Percentiles rank a stretch among this genome's conserved stretches.
Evolutionary conservation across 768 basidiomycete genomes (phyloP).

Genomic region (Daedaleopsis sinensis): DNA sequence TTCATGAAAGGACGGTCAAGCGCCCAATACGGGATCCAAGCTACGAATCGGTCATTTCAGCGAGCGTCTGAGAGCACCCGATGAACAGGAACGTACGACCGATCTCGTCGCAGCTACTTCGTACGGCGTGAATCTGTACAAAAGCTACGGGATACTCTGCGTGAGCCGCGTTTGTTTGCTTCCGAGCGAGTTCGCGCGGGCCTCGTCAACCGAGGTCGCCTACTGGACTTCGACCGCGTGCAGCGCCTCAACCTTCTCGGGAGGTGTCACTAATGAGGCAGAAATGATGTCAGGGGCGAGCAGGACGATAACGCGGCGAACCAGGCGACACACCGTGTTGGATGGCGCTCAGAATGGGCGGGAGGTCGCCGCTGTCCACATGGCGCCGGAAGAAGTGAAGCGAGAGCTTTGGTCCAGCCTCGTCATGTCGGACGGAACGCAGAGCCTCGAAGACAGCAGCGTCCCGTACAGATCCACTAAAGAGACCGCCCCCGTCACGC

Average conservation of each 20-base stretch:
- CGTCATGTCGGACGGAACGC: conserved; percentile 23
- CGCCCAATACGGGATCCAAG: conserved; percentile 31
- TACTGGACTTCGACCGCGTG: conserved; percentile 13
- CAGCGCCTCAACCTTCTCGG: conserved; percentile 14
- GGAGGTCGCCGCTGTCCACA: conserved; percentile 26
- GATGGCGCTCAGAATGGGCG: conserved; percentile 31
- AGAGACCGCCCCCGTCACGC: conserved; percentile 22
- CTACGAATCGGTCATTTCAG: conserved; percentile 1
- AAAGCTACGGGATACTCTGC: conserved; percentile 21
- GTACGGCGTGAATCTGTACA: conserved; percentile 32
- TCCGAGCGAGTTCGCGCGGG: conserved; percentile 3
- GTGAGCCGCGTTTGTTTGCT: conserved; percentile 12
- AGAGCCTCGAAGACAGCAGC: conserved; percentile 25
- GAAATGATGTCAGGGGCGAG: not conserved
- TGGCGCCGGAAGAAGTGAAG: conserved; percentile 26
- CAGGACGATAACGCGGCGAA: not conserved
- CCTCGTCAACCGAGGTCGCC: conserved; percentile 5
- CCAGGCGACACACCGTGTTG: conserved; percentile 24
- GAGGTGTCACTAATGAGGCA: conserved; percentile 12
- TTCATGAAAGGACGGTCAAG: conserved; percentile 25
- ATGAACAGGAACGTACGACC: conserved; percentile 19
- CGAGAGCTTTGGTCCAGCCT: conserved; percentile 25
- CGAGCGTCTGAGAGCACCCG: not conserved
- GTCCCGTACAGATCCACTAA: conserved; percentile 33
- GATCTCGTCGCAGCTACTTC: conserved; percentile 31